Conservation (phyloP, 306 rosid genomes). For the Lotus japonicus region DNA sequence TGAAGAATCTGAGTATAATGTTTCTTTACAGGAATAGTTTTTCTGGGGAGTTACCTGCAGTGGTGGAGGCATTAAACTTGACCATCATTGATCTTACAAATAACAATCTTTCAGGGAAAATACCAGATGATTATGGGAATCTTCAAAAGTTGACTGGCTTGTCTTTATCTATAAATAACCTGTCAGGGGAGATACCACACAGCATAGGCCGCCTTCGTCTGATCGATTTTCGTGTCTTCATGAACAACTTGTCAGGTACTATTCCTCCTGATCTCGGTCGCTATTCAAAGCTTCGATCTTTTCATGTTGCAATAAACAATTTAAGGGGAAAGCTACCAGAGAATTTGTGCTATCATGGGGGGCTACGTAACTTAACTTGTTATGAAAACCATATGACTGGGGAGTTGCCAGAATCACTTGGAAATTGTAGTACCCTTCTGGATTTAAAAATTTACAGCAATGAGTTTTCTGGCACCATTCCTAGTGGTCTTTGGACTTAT, state of each 20-base stretch:
- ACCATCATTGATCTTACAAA: constrained; percentile 35
- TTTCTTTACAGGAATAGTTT: constrained; percentile 34
- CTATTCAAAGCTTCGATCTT: constrained; percentile 28
- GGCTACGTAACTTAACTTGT: constrained; percentile 32
- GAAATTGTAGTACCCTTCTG: constrained; percentile 37
- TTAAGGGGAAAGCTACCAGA: constrained; percentile 53
- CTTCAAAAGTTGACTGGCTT: constrained; percentile 29
- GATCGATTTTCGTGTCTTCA: constrained; percentile 22
- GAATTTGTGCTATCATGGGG: constrained; percentile 39
- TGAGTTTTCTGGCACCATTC: constrained; percentile 46
- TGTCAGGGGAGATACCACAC: constrained; percentile 53
- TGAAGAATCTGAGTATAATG: constrained; percentile 39
- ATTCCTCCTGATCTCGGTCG: constrained; percentile 58
- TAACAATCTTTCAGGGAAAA: constrained; percentile 37
- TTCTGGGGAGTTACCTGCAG: constrained; percentile 50
- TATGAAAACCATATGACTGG: constrained; percentile 46
- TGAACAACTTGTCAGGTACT: constrained; percentile 49
- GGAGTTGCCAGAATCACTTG: constrained; percentile 55
- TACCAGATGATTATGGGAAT: constrained; percentile 57
- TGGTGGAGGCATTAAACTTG: constrained; percentile 40
- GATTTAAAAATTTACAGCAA: constrained; percentile 28
- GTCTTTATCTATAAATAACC: constrained; percentile 32
- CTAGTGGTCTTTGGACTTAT: constrained; percentile 63
- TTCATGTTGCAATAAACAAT: constrained; percentile 31
- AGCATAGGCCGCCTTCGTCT: constrained; percentile 51